A percentile compares a stretch with the other conserved stretches of the same genome.
These are phyloP conservation scores for Capronia coronata DNA, from an alignment of 2,329 filamentous ascomycete genomes.

Conservation along the genomic window DNA sequence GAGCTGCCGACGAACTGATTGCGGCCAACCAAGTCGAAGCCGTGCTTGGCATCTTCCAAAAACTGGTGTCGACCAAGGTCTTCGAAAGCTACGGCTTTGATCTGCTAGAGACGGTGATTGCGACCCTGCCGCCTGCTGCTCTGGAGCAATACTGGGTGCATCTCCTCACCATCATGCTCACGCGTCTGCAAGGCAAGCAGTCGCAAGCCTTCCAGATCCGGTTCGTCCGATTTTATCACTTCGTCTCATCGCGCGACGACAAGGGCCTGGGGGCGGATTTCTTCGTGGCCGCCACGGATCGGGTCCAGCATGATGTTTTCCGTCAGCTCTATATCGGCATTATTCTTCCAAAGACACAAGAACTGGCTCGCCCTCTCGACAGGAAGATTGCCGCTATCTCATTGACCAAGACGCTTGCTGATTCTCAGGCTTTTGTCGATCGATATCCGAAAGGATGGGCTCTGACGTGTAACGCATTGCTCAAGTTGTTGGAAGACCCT, in stretches of 20 bases:
- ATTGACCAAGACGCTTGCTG: constrained; percentile 82
- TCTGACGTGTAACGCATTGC: constrained; percentile 79
- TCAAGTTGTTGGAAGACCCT: constrained; percentile 84
- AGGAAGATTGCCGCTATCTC: constrained; percentile 91
- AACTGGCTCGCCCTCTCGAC: constrained; percentile 78
- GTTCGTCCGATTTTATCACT: constrained; percentile 91
- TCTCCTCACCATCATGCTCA: constrained; percentile 76
- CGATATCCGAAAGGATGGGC: constrained; percentile 85
- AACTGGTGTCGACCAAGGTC: constrained; percentile 70
- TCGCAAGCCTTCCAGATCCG: constrained; percentile 78
- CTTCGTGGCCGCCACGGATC: constrained; percentile 78
- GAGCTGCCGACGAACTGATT: constrained; percentile 65
- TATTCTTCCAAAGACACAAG: constrained; percentile 81
- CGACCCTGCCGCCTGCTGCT: constrained; percentile 59
- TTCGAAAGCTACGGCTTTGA: constrained; percentile 86
- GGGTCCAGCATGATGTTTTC: constrained; percentile 58
- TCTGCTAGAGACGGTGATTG: constrained; percentile 72
- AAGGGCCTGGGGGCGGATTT: constrained; percentile 86
- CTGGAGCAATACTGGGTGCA: constrained; percentile 71
- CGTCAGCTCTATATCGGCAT: constrained; percentile 67
- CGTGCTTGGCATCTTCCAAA: constrained; percentile 93
- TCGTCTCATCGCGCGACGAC: constrained; percentile 72
- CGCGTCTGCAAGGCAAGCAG: constrained; percentile 62
- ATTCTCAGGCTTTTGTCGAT: constrained; percentile 74
- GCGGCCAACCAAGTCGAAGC: constrained; percentile 76